Evolutionary conservation across 176 grass and related monocot species (phyloP).

Genomic region (Ampelocalamus luodianensis): DNA sequence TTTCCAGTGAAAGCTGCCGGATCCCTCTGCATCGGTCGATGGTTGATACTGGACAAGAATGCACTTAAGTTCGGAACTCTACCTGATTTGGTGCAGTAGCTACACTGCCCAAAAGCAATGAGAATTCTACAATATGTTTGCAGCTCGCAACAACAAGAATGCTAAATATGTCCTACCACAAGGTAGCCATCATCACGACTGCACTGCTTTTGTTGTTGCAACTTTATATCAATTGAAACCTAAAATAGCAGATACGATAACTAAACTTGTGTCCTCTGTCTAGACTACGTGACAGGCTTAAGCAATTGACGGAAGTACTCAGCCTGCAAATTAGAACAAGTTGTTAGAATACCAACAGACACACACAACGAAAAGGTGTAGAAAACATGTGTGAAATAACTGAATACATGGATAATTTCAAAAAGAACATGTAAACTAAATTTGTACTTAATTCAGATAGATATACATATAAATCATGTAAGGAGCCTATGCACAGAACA

Average conservation of each 20-base stretch:
- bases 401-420: neutral
- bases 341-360: slow-evolving; percentile 13
- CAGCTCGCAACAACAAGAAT: slow-evolving; percentile 30
- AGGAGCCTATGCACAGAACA: neutral
- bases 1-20: slow-evolving; percentile 51
- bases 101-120: slow-evolving; percentile 28
- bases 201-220: slow-evolving; percentile 43
- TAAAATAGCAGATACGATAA: slow-evolving; percentile 26
- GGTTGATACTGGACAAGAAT: slow-evolving; percentile 7
- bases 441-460: neutral
- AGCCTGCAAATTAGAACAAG: slow-evolving; percentile 60
- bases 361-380: slow-evolving; percentile 7
- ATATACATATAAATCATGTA: neutral
- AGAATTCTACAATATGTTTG: slow-evolving; percentile 18
- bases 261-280: slow-evolving; percentile 29
- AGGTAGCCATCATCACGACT: slow-evolving; percentile 47
- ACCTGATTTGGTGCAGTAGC: slow-evolving; percentile 23
- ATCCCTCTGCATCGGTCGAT: slow-evolving; percentile 71
- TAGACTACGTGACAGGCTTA: slow-evolving; percentile 87
- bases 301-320: slow-evolving; percentile 97
- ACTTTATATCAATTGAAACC: slow-evolving; percentile 29
- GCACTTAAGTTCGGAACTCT: neutral
- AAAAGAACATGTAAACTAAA: neutral
- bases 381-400: slow-evolving; percentile 28
- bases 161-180: slow-evolving; percentile 48